Evolutionary conservation across 805 yeast species (phyloP).

Genomic region (Wickerhamia fluorescens): DNA sequence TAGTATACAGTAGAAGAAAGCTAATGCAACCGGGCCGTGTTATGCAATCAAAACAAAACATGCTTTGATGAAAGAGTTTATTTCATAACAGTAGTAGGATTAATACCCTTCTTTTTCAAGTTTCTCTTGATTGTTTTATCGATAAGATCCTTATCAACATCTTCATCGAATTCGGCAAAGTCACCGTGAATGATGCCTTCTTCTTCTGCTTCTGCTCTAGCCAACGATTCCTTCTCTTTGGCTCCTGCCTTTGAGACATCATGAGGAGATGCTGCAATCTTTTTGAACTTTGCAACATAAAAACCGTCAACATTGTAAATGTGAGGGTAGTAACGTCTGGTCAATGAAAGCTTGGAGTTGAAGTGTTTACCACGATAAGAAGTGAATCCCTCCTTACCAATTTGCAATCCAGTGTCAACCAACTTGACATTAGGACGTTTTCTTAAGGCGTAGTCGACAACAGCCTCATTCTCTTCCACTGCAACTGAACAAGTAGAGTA

Average conservation of each 20-base stretch:
- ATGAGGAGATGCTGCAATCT: slow-evolving; percentile 79
- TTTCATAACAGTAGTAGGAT: slow-evolving; percentile 43
- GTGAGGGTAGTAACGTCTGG: slow-evolving; percentile 97
- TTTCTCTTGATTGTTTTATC: slow-evolving; percentile 59
- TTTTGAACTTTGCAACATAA: slow-evolving; percentile 93
- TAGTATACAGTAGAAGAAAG: not conserved
- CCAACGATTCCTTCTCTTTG: slow-evolving; percentile 70
- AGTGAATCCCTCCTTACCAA: slow-evolving; percentile 95
- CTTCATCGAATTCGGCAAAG: slow-evolving; percentile 74
- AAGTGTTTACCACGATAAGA: slow-evolving; percentile 90
- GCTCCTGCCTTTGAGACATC: slow-evolving; percentile 86
- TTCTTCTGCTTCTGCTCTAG: slow-evolving; percentile 75
- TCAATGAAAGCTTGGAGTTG: slow-evolving; percentile 65
- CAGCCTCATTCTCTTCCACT: slow-evolving; percentile 97
- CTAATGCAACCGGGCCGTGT: too few relatives aligned
- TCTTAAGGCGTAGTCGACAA: slow-evolving; percentile 94
- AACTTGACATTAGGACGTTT: slow-evolving; percentile 94
- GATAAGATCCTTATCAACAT: slow-evolving; percentile 68
- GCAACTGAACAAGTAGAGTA: slow-evolving; percentile 98
- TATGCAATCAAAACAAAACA: too few relatives aligned
- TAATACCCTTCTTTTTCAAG: slow-evolving; percentile 65
- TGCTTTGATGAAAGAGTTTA: too few relatives aligned
- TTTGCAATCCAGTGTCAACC: slow-evolving; percentile 85
- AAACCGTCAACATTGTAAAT: slow-evolving; percentile 98
- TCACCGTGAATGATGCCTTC: slow-evolving; percentile 82